Percentiles rank a stretch among this genome's conserved stretches.
Conservation (phyloP, 495 filamentous ascomycete genomes). For the Aspergillus cavernicola region DNA sequence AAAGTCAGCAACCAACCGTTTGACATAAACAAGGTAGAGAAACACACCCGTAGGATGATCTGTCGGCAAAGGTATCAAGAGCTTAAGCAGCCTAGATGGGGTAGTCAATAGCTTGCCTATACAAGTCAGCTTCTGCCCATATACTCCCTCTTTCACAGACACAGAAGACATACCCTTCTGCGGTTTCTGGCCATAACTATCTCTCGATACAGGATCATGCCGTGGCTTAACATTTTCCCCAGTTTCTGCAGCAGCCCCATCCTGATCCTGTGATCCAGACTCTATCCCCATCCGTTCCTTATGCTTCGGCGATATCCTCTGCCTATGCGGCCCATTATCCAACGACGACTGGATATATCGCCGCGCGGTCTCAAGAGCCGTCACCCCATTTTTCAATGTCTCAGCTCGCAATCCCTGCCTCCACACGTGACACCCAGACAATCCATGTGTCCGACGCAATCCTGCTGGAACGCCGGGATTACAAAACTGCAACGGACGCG, state of each 20-base stretch:
- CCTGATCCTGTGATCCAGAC: slow-evolving; percentile 12
- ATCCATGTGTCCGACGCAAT: neutral
- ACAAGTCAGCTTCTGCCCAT: neutral
- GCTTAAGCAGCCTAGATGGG: slow-evolving; percentile 82
- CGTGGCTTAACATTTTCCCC: neutral
- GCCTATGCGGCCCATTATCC: neutral
- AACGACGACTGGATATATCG: neutral
- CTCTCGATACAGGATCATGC: neutral
- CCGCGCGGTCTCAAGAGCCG: neutral
- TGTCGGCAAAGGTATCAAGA: slow-evolving; percentile 76
- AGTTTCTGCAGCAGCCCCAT: neutral
- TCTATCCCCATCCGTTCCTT: slow-evolving; percentile 8
- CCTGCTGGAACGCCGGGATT: neutral
- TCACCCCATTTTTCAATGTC: neutral
- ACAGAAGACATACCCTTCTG: slow-evolving; percentile 52
- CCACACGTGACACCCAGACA: neutral
- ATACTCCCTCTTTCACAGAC: neutral
- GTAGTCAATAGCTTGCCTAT: slow-evolving; percentile 87
- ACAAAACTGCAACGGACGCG: neutral
- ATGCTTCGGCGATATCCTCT: slow-evolving; percentile 2
- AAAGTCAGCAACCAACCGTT: neutral
- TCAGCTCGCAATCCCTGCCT: neutral
- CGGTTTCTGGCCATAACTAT: slow-evolving; percentile 46
- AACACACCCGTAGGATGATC: slow-evolving; percentile 45
- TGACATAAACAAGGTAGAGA: slow-evolving; percentile 26